These are phyloP conservation scores for Saccharum spontaneum DNA, from an alignment of 176 grass and related monocot genomes.

Conservation along the genomic window DNA sequence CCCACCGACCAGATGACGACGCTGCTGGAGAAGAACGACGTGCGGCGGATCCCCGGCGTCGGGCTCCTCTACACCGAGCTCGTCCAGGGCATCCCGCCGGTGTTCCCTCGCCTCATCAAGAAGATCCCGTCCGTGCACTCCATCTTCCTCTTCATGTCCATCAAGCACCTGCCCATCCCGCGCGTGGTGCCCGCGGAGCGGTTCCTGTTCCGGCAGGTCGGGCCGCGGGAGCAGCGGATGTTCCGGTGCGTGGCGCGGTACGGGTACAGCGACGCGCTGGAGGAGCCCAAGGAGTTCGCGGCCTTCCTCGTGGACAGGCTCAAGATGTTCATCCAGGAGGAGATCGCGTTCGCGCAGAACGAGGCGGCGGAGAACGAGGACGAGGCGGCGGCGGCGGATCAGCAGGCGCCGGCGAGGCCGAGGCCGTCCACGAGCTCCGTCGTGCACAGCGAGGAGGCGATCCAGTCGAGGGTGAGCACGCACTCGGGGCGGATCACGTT, in stretches of 20 bases:
- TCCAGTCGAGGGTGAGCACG: constrained; percentile 20
- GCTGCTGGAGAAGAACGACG: constrained; percentile 41
- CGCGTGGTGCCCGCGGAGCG: constrained; percentile 45
- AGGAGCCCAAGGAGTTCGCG: constrained; percentile 59
- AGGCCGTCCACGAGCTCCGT: background rate
- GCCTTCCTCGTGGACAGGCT: constrained; percentile 58
- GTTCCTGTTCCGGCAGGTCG: constrained; percentile 67
- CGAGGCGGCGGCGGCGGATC: background rate
- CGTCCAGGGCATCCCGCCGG: constrained; percentile 65
- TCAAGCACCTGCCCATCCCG: constrained; percentile 69
- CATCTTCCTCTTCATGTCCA: constrained; percentile 66
- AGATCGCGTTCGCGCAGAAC: constrained; percentile 22
- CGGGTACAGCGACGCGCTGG: constrained; percentile 52
- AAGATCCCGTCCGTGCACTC: constrained; percentile 71
- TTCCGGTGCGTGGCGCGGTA: constrained; percentile 74
- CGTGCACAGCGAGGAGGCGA: constrained; percentile 47
- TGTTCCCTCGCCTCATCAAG: constrained; percentile 58
- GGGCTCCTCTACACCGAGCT: constrained; percentile 73
- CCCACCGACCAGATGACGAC: background rate
- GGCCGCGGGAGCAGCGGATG: constrained; percentile 42
- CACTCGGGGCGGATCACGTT: constrained; percentile 22
- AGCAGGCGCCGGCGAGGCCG: background rate
- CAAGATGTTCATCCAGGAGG: constrained; percentile 59
- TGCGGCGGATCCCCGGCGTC: constrained; percentile 48
- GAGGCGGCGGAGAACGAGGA: background rate